Evolutionary conservation across 1,284 basidiomycete genomes (phyloP).

Genomic region (Phenoliferia sp.): DNA sequence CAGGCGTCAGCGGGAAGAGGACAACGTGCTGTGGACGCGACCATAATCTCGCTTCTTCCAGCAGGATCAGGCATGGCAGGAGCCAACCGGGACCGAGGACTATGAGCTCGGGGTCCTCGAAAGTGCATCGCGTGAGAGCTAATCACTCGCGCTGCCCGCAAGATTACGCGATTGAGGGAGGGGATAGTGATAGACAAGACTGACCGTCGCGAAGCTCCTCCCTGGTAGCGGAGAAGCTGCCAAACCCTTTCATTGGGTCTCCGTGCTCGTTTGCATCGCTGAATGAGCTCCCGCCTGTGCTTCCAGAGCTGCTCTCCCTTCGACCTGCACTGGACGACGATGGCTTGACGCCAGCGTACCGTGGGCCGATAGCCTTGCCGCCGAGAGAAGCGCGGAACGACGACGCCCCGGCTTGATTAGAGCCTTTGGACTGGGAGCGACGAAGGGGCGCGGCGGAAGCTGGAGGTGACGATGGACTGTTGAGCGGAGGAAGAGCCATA

Average conservation of each 20-base stretch:
- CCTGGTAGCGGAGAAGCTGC: conserved; percentile 26
- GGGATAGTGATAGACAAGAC: neutral
- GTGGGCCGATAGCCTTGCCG: conserved; percentile 16
- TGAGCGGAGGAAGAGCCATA: neutral
- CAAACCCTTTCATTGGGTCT: conserved; percentile 3
- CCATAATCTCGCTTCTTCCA: too few species aligned
- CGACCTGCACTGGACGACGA: neutral
- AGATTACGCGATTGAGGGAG: too few species aligned
- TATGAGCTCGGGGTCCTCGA: too few species aligned
- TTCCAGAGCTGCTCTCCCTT: conserved; percentile 2
- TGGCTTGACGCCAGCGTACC: conserved; percentile 1
- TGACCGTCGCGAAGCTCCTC: conserved; percentile 31
- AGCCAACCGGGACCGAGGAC: too few species aligned
- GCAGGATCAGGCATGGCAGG: too few species aligned
- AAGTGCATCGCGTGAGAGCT: too few species aligned
- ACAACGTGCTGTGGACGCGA: neutral
- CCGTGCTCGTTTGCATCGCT: neutral
- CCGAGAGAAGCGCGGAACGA: conserved; percentile 20
- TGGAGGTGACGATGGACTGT: neutral
- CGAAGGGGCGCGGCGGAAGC: neutral
- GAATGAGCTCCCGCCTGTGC: neutral
- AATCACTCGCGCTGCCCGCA: neutral
- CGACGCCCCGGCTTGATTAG: neutral
- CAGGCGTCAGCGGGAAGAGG: neutral
- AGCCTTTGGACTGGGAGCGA: neutral